Evolutionary conservation across 176 grass and related monocot genomes (phyloP), one percentile per base, ranked within the genome.

Genomic region (Elaeis guineensis): DNA sequence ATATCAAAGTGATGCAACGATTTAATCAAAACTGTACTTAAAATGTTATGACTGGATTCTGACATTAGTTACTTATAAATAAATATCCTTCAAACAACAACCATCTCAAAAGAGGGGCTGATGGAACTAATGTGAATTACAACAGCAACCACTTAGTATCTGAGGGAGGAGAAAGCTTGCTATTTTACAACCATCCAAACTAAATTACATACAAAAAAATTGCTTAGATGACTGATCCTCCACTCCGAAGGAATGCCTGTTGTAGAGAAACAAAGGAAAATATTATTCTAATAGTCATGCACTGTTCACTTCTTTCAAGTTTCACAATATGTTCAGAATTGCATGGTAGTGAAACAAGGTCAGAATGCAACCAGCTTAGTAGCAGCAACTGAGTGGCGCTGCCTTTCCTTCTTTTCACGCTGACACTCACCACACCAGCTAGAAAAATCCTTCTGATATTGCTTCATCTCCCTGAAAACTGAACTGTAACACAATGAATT

Each of bases 401-500:
- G 86, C 50, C 84, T 77, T 65, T 88, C 87, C 61, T 65, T 88
- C 75, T 85, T 91, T 77, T 91, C 83, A 0, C 76, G 84, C 51
- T 85, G 72, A 55, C 92, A 97, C 65, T 97, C 92, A 51, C 81
- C 84, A 51, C 92, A 97, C 92, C 92, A 97, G 25, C 59, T 59
- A 23, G 92, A 77, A 67, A 85, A 97, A 83, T 91, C 92, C 76
- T 91, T 97, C 56, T 91, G 87, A 50, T 91, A 97, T 62, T 83
- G 90, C 75, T 79, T 97, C 78, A 82, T 86, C 55, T 97, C 92
- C 55, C 92, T 84, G 65, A 97, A 97, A 9, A 90, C 69, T 48
- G 92, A 91, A 64, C 92, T 97, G 81, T 63, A 85, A 26, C 35
- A 44, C 11, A 3, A 44, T 44, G 11, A 44, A 44, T 44, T 44